These are phyloP conservation scores for Leccinum pachyderme DNA, from an alignment of 1,284 basidiomycete genomes.

Conservation along the genomic window DNA sequence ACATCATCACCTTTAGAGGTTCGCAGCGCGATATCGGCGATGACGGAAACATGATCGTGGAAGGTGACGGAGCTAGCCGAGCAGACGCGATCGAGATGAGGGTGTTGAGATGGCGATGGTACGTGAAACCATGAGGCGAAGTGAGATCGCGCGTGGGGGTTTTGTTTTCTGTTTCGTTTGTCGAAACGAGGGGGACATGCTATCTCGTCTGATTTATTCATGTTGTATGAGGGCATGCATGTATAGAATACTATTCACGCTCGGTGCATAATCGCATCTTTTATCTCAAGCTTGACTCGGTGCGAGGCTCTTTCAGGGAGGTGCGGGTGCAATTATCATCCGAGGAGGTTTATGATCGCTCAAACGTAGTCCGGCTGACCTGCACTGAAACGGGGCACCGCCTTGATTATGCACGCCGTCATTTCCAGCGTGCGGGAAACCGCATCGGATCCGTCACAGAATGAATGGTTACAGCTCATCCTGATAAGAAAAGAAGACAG, in stretches of 20 bases:
- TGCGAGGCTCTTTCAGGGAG: background rate
- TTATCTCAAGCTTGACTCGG: background rate
- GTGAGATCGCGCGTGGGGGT: background rate
- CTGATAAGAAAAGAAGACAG: background rate
- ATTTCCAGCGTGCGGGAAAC: background rate
- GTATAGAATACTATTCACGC: constrained; percentile 6
- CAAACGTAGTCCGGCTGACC: background rate
- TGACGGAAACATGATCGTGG: constrained; percentile 14
- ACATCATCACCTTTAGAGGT: constrained; percentile 19
- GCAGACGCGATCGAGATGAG: constrained; percentile 15
- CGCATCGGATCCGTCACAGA: background rate
- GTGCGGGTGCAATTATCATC: background rate
- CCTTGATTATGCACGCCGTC: background rate
- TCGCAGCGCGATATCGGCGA: background rate
- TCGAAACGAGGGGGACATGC: background rate
- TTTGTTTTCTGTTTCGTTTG: background rate
- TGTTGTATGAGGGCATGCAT: constrained; percentile 8
- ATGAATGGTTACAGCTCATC: background rate
- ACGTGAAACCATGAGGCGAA: constrained; percentile 5
- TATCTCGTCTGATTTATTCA: constrained; percentile 24
- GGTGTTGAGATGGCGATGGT: constrained; percentile 31
- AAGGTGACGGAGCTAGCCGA: constrained; percentile 2
- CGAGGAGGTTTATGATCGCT: background rate
- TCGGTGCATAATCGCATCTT: background rate
- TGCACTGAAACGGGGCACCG: background rate